Percentiles rank a stretch among this genome's conserved stretches.
Evolutionary conservation across 306 rosid species (phyloP).

Genomic region (Begonia fuchsioides): DNA sequence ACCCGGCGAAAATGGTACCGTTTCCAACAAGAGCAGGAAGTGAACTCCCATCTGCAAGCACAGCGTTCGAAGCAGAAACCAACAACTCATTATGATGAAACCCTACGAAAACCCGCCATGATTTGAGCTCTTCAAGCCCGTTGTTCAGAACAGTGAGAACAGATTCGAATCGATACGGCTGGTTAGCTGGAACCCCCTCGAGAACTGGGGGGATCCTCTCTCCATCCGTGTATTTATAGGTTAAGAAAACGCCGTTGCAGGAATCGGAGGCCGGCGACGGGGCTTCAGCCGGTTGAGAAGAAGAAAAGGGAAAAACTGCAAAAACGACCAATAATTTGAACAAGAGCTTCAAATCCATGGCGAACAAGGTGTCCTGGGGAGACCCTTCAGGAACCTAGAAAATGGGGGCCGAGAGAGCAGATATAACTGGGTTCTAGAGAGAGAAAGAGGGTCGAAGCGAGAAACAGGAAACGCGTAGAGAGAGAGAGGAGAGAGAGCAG

Average conservation of each 20-base stretch:
- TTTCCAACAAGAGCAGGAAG: slow-evolving; percentile 55
- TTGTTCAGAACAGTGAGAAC: slow-evolving; percentile 58
- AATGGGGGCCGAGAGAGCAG: slow-evolving; percentile 3
- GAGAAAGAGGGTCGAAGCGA: slow-evolving; percentile 5
- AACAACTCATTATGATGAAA: slow-evolving; percentile 54
- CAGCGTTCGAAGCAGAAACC: slow-evolving; percentile 60
- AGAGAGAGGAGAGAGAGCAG: slow-evolving; percentile 8
- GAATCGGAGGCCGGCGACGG: slow-evolving; percentile 20
- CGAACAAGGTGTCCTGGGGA: not conserved
- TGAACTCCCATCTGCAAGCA: slow-evolving; percentile 39
- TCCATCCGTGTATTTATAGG: slow-evolving; percentile 44
- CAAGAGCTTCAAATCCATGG: slow-evolving; percentile 10
- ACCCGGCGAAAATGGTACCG: slow-evolving; percentile 71
- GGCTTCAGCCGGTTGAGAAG: slow-evolving; percentile 19
- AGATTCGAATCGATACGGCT: slow-evolving; percentile 73
- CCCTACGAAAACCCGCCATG: slow-evolving; percentile 74
- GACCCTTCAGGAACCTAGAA: not conserved
- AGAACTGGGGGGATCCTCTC: slow-evolving; percentile 31
- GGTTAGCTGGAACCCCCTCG: slow-evolving; percentile 18
- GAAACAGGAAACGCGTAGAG: slow-evolving; percentile 5
- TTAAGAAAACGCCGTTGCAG: slow-evolving; percentile 58
- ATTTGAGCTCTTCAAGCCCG: slow-evolving; percentile 61
- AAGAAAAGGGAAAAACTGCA: slow-evolving; percentile 10
- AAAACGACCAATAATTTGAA: slow-evolving; percentile 6
- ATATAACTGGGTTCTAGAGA: slow-evolving; percentile 8